Evolutionary conservation across 2,329 filamentous ascomycete species (phyloP).

Genomic region (Ceratocystis colombiana): DNA sequence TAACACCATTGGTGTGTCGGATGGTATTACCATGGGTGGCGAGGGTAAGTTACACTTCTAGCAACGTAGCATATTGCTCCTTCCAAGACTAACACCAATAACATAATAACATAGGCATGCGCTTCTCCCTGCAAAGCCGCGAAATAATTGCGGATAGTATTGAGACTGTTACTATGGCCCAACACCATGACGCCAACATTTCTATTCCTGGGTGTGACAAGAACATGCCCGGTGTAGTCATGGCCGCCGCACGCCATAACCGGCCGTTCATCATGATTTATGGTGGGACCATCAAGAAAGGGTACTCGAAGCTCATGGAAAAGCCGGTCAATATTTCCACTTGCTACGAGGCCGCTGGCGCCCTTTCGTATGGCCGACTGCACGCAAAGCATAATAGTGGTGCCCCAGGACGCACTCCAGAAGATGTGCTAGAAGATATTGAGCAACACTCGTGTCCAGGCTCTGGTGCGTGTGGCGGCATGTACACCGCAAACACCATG

Average conservation of each 20-base stretch:
- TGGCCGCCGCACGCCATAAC: conserved; percentile 86
- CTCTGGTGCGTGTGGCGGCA: conserved; percentile 63
- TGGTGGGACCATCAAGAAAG: conserved; percentile 79
- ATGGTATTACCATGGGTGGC: conserved; percentile 90
- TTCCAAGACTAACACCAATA: background rate
- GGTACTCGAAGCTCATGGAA: conserved; percentile 66
- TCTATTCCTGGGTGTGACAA: conserved; percentile 92
- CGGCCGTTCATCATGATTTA: conserved; percentile 92
- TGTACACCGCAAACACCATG: conserved; percentile 96
- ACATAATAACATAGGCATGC: conserved; percentile 55
- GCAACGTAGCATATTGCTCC: conserved; percentile 1
- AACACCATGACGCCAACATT: conserved; percentile 88
- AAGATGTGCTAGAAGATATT: conserved; percentile 75
- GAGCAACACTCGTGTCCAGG: conserved; percentile 61
- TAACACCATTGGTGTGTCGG: conserved; percentile 79
- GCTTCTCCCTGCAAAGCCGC: conserved; percentile 79
- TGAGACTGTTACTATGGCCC: conserved; percentile 84
- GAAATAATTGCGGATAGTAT: conserved; percentile 93
- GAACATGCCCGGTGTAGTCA: conserved; percentile 91
- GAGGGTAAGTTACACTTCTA: conserved; percentile 49
- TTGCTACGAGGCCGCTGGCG: conserved; percentile 80
- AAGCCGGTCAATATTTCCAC: conserved; percentile 79
- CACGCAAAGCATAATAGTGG: conserved; percentile 56
- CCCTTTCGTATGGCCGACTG: conserved; percentile 66
- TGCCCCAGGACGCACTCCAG: conserved; percentile 54